Evolutionary conservation across 129 eudicot species (phyloP).

Genomic region (Erigeron canadensis): DNA sequence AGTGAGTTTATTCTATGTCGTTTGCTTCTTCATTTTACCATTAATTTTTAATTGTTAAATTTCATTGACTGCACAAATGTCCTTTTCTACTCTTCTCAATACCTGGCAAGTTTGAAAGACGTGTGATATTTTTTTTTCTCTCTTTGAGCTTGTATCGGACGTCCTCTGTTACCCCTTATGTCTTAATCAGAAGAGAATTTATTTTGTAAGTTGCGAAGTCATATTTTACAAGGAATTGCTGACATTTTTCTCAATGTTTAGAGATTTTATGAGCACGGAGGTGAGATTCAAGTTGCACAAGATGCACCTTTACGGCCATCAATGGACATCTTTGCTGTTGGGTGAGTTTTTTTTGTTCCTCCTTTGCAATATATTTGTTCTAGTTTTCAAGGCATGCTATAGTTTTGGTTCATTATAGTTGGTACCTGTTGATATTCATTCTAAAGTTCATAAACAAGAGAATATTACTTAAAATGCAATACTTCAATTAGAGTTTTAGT

Average conservation of each 20-base stretch:
- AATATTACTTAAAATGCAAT: slow-evolving; percentile 1
- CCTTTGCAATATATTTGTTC: background rate
- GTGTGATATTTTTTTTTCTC: background rate
- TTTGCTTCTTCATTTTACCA: background rate
- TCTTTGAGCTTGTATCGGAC: background rate
- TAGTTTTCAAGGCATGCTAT: background rate
- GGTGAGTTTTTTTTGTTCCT: slow-evolving; percentile 49
- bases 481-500: background rate
- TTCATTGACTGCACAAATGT: slow-evolving; percentile 1
- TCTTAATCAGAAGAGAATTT: background rate
- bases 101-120: slow-evolving; percentile 12
- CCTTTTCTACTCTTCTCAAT: background rate
- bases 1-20: slow-evolving; percentile 43
- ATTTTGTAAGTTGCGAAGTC: background rate
- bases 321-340: slow-evolving; percentile 95
- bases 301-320: slow-evolving; percentile 92
- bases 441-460: background rate
- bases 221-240: background rate
- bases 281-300: slow-evolving; percentile 72
- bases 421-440: slow-evolving; percentile 1
- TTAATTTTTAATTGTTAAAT: background rate
- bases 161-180: background rate
- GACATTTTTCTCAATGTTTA: slow-evolving; percentile 35
- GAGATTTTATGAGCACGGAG: slow-evolving; percentile 99
- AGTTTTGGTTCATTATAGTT: background rate